Evolutionary conservation across 176 grass and related monocot genomes (phyloP), one percentile per base, ranked within the genome.

Genomic region (Aegilops bicornis): DNA sequence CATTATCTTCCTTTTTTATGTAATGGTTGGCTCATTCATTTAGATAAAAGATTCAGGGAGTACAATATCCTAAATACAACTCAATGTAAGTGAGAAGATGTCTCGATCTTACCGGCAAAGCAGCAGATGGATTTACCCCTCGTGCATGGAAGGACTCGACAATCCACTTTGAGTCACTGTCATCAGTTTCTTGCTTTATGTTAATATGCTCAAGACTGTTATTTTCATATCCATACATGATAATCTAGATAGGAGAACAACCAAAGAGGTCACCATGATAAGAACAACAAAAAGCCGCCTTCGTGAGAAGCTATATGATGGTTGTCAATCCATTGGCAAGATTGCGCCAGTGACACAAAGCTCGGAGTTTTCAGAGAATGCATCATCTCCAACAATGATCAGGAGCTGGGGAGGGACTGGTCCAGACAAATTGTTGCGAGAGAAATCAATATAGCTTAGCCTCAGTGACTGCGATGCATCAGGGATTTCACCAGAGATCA

Each of bases 391-490:
- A 36, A 88, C 78, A 73, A 98, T 88, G 77, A 93, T 76, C 66
- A 98, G 69, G 78, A 95, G 89, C 52, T 88, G 72, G 5, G 84
- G 82, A 84, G 93, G 90, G 23, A 98, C 85, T 80, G 87, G 89
- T 20, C 93, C 96, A 22, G 90, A 88, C 68, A 98, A 88, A 19
- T 92, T 67, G 13, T 98, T 98, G 69, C 86, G 64, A 7, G 96
- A 96, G 43, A 96, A 89, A 92, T 98, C 85, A 75, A 92, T 76
- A 59, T 77, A 95, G 80, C 96, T 94, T 52, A 98, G 80, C 69
- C 95, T 96, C 73, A 98, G 71, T 31, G 66, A 81, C 83, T 94
- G 90, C 79, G 94, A 39, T 43, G 50, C 77, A 74, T 92, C 37
- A 29, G 96, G 96, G 84, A 98, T 92, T 71, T 86, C 79, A 82